Percentiles rank a stretch among this genome's conserved stretches.
Evolutionary conservation across 2,329 filamentous ascomycete species (phyloP).

Genomic region (Trichothecium sympodiale): DNA sequence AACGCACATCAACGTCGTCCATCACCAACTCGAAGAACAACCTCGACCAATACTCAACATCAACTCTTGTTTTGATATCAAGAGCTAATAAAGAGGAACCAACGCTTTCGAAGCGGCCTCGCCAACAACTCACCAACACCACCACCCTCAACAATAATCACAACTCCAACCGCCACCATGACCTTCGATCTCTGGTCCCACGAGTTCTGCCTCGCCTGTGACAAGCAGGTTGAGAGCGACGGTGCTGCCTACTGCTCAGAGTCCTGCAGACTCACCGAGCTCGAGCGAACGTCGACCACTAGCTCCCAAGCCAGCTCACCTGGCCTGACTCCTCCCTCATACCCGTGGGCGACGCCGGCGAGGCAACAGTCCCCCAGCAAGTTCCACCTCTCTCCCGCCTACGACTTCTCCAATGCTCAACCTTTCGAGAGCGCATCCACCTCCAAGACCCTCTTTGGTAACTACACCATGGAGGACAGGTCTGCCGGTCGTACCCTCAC

Average conservation of each 20-base stretch:
- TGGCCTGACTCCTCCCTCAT: conserved; percentile 37
- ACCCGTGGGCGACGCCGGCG: conserved; percentile 25
- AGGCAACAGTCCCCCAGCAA: conserved; percentile 17
- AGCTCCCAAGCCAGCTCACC: conserved; percentile 49
- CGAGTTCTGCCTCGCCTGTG: conserved; percentile 89
- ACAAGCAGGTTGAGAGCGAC: conserved; percentile 64
- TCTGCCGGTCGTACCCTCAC: conserved; percentile 35
- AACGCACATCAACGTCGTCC: background rate
- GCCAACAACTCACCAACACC: background rate
- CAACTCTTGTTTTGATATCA: background rate
- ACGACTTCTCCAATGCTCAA: conserved; percentile 60
- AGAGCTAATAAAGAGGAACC: background rate
- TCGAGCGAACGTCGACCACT: conserved; percentile 57
- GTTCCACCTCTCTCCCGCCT: conserved; percentile 63
- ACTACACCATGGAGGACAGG: conserved; percentile 9
- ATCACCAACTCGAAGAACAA: background rate
- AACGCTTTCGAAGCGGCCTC: background rate
- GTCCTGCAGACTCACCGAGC: conserved; percentile 76
- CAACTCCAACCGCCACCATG: conserved; percentile 26
- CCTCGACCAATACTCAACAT: background rate
- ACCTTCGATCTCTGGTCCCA: conserved; percentile 64
- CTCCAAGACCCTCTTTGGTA: conserved; percentile 18
- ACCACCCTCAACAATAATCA: conserved; percentile 10
- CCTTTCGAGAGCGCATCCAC: conserved; percentile 41
- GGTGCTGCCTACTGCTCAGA: conserved; percentile 85